phyloP scores from a whole-genome alignment of 768 basidiomycete genomes.

The Tephrocybe sp. region DNA sequence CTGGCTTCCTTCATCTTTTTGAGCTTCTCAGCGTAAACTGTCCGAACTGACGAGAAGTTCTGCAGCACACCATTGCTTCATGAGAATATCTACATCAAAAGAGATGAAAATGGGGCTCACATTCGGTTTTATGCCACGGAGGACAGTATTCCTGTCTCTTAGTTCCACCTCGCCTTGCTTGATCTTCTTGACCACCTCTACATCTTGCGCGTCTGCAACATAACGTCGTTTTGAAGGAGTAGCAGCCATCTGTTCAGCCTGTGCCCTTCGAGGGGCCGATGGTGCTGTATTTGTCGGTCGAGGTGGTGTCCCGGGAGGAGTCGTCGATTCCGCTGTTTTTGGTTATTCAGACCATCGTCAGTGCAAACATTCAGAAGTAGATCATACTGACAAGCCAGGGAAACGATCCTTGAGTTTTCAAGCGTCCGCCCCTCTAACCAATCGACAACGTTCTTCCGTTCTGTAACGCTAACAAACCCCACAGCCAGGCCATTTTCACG shows the following conservation, averaged over 20 bases:
- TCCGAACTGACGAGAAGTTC: constrained; percentile 79
- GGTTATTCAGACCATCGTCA: neutral
- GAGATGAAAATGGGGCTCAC: constrained; percentile 41
- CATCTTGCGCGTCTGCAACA: constrained; percentile 72
- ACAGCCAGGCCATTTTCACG: constrained; percentile 71
- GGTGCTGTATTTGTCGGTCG: constrained; percentile 24
- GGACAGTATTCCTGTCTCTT: constrained; percentile 76
- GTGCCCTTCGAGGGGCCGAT: constrained; percentile 27
- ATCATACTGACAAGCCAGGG: constrained; percentile 38
- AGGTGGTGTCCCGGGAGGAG: constrained; percentile 47
- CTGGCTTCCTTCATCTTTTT: constrained; percentile 74
- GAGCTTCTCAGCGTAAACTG: constrained; percentile 70
- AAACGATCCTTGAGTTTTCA: constrained; percentile 52
- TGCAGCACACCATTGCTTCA: constrained; percentile 26
- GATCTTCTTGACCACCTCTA: constrained; percentile 87
- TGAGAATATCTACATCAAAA: neutral
- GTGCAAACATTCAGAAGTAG: neutral
- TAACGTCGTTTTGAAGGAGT: constrained; percentile 75
- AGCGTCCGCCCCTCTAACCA: constrained; percentile 69
- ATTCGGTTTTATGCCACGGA: constrained; percentile 82
- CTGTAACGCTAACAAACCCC: constrained; percentile 83
- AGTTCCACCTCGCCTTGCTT: constrained; percentile 75
- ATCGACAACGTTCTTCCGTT: constrained; percentile 82
- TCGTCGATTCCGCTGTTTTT: constrained; percentile 44
- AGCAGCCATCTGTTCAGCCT: constrained; percentile 31